phyloP scores from a whole-genome alignment of 1,284 basidiomycete genomes.

The Xerocomus minutiporus region DNA sequence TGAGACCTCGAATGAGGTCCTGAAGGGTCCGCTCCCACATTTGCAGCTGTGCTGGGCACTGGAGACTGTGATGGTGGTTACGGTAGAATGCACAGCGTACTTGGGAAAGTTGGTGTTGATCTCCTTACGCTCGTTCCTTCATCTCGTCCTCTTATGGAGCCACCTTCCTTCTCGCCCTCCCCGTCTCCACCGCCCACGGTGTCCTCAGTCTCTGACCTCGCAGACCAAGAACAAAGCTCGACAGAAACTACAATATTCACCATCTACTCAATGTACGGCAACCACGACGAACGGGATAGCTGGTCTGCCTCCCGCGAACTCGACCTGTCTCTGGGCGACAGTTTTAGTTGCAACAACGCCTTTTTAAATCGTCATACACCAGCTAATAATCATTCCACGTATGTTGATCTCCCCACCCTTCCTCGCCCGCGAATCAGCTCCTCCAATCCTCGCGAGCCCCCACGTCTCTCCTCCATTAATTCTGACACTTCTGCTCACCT shows the following conservation, averaged over 20 bases:
- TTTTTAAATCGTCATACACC: constrained; percentile 23
- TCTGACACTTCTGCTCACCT: constrained; percentile 12
- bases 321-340: constrained; percentile 33
- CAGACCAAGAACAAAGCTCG: constrained; percentile 38
- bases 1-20: constrained; percentile 86
- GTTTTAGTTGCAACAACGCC: constrained; percentile 24
- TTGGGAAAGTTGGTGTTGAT: background rate
- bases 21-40: constrained; percentile 96
- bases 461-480: constrained; percentile 7
- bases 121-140: background rate
- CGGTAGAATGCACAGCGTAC: background rate
- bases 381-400: constrained; percentile 5
- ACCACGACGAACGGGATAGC: constrained; percentile 41
- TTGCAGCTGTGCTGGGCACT: background rate
- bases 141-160: constrained; percentile 38
- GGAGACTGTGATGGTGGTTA: background rate
- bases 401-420: constrained; percentile 4
- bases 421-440: constrained; percentile 12
- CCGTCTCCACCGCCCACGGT: constrained; percentile 21
- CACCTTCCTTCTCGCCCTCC: constrained; percentile 38
- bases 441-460: constrained; percentile 17
- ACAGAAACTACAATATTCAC: constrained; percentile 67
- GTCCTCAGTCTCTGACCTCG: constrained; percentile 22
- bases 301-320: constrained; percentile 38
- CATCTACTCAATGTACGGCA: constrained; percentile 77